Evolutionary conservation across 2,329 filamentous ascomycete genomes (phyloP).

Genomic region (Epichloe glyceriae): DNA sequence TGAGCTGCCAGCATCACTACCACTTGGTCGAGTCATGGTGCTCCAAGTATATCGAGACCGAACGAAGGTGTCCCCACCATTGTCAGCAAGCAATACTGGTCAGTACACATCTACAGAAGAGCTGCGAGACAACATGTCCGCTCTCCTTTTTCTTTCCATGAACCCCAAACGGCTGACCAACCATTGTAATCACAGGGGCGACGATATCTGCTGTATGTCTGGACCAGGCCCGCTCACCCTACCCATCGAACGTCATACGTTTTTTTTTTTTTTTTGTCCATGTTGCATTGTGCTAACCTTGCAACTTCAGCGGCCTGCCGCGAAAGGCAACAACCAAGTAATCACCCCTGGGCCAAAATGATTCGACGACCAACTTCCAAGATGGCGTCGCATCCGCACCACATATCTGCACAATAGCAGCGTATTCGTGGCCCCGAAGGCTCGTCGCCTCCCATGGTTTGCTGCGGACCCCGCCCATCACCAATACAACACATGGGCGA

Average conservation of each 20-base stretch:
- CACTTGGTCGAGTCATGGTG: constrained; percentile 35
- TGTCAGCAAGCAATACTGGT: constrained; percentile 34
- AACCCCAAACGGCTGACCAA: constrained; percentile 12
- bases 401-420: constrained; percentile 17
- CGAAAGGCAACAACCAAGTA: constrained; percentile 26
- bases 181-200: constrained; percentile 19
- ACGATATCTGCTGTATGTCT: constrained; percentile 32
- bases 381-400: constrained; percentile 14
- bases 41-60: constrained; percentile 31
- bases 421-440: background rate
- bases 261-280: too few species aligned
- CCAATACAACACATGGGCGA: background rate
- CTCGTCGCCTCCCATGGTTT: background rate
- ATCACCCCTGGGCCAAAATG: constrained; percentile 25
- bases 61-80: constrained; percentile 29
- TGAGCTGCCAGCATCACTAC: constrained; percentile 38
- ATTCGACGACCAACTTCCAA: constrained; percentile 21
- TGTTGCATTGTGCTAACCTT: constrained; percentile 9
- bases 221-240: background rate
- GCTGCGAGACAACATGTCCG: too few species aligned
- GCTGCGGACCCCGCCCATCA: background rate
- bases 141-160: too few species aligned
- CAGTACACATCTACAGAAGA: constrained; percentile 10
- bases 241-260: background rate
- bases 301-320: constrained; percentile 22